phyloP scores from a whole-genome alignment of 148 eudicot species.

The Rhododendron kiyosumense region DNA sequence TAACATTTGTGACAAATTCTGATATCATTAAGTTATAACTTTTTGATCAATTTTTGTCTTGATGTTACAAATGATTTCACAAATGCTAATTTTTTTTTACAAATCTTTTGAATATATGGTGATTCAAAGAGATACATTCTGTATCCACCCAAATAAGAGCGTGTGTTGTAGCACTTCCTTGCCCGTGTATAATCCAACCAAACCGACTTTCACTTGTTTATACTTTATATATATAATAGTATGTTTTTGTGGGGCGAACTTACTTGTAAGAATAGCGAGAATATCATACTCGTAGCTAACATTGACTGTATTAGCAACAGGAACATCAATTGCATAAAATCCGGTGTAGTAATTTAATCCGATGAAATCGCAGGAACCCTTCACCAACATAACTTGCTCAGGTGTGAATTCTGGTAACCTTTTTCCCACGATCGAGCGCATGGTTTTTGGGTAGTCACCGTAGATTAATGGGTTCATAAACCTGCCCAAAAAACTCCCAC shows the following conservation, averaged over 20 bases:
- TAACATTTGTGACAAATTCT: no score
- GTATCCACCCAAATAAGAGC: no score
- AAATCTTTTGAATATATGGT: no score
- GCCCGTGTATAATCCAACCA: no score
- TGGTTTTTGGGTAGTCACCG: background rate
- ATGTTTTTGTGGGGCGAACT: background rate
- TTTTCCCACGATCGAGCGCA: background rate
- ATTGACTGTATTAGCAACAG: conserved; percentile 17
- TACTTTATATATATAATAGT: no score
- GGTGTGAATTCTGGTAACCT: background rate
- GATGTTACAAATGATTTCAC: no score
- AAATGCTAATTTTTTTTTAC: no score
- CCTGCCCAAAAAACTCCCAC: background rate
- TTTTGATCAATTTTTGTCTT: background rate
- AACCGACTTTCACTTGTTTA: no score
- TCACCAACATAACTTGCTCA: background rate
- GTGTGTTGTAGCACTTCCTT: no score
- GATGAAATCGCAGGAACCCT: conserved; percentile 6
- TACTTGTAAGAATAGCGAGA: conserved; percentile 32
- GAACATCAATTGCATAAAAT: conserved; percentile 32
- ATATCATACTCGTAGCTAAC: conserved; percentile 37
- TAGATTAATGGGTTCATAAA: background rate
- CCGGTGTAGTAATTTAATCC: conserved; percentile 3
- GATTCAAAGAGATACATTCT: no score
- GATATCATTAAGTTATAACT: no score